Evolutionary conservation across 805 yeast species (phyloP), one percentile per base, ranked within the genome.

Genomic region (Candida montana): DNA sequence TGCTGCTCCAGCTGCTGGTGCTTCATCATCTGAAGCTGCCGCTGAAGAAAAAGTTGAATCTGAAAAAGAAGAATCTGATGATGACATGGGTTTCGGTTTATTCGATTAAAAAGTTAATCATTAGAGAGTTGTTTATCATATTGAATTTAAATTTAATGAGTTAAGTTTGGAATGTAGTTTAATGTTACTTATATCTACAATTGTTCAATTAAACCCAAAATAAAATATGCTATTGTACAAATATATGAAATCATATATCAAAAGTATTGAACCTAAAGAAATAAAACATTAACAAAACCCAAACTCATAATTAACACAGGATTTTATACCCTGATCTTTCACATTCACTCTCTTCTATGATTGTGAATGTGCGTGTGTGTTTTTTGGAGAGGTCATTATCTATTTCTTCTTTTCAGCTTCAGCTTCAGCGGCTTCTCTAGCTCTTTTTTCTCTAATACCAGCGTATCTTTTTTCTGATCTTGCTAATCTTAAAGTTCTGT

Each of bases 401-500:
- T 86, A 87, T 83, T 88, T 88, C 87, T 89, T 89, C 90, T 89
- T 89, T 65, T 89, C 96, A 76, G 95, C 95, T 78, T 90, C 98
- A 70, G 97, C 98, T 77, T 87, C 97, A 71, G 96, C 97, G 79
- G 79, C 40, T 59, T 88, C 96, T 67, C 69, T 79, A 64, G 95
- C 95, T 76, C 96, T 84, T 91, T 90, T 91, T 69, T 81, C 97
- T 75, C 95, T 87, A 74, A 78, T 75, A 79, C 98, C 98, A 69
- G 71, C 76, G 83, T 77, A 83, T 72, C 77, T 87, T 80, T 90
- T 87, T 62, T 84, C 84, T 59, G 93, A 81, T 79, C 90, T 84
- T 54, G 97, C 96, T 62, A 75, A 71, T 75, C 97, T 85, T 68
- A 91, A 85, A 65, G 97, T 89, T 72, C 81, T 79, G 95, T 65